Evolutionary conservation across 2,329 filamentous ascomycete genomes (phyloP), one percentile per base, ranked within the genome.

Genomic region (Thermothelomyces thermophilus): DNA sequence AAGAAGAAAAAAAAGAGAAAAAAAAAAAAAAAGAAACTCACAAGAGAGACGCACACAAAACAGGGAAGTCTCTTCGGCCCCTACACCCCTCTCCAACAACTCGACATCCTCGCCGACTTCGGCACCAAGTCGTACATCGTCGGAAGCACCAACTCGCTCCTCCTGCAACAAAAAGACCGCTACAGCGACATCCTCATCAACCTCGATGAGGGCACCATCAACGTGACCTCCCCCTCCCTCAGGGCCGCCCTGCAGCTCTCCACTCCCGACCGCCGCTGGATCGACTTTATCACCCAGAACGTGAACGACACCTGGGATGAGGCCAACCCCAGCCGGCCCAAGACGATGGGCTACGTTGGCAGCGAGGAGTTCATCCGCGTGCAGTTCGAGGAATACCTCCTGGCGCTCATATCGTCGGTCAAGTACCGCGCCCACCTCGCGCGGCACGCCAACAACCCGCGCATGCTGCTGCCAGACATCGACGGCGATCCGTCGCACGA

Each of bases 281-380:
- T 98, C 59, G 93, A 98, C 69, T 90, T 90, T 60, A 77, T 98
- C 47, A 94, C 90, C 0, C 88, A 95, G 61, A 87, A 90, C 34
- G 88, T 98, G 19, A 87, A 93, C 61, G 90, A 97, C 57, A 96
- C 93, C 0, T 98, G 93, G 93, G 93, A 98, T 64, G 89, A 95
- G 36, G 74, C 82, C 4, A 91, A 97, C 62, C 93, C 93, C 0
- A 81, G 82, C 55, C 79, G 87, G 41, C 93, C 93, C n/a, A 96
- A 90, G 62, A 95, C 89, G 2, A 84, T 96, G 74, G 90, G 90
- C 26, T 98, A 96, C 63, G 83, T 89, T 33, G 93, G 93, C 26
- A 96, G 90, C 55, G 93, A 98, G 69, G 93, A 97, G 65, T 96
- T 96, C 63, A 98, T 98, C 60, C 82, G 93, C 26, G 80, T 96